These are phyloP conservation scores for Endocalyx cinctus DNA, from an alignment of 2,329 filamentous ascomycete genomes.

Conservation along the genomic window DNA sequence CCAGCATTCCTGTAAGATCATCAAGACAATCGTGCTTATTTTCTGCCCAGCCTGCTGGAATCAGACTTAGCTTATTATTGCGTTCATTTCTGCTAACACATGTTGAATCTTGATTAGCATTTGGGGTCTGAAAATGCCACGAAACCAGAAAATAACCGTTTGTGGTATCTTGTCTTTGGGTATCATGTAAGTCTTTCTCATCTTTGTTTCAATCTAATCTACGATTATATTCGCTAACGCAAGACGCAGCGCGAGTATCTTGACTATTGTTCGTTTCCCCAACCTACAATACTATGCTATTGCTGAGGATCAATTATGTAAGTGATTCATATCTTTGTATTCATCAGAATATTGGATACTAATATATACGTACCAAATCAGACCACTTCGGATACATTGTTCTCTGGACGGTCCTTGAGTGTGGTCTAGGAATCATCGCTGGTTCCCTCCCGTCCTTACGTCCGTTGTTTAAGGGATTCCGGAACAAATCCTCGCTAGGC, in stretches of 20 bases:
- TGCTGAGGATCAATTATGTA: conserved; percentile 8
- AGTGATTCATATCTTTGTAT: conserved; percentile 1
- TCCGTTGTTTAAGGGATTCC: conserved; percentile 18
- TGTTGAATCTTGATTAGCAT: conserved; percentile 2
- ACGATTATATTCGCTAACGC: not conserved
- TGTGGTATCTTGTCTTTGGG: not conserved
- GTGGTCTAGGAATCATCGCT: conserved; percentile 26
- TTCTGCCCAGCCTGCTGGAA: not conserved
- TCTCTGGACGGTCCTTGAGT: conserved; percentile 25
- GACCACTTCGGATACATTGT: conserved; percentile 12
- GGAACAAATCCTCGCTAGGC: conserved; percentile 1
- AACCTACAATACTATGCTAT: conserved; percentile 3
- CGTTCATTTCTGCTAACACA: not conserved
- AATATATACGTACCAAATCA: conserved; percentile 2
- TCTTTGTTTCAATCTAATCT: not conserved
- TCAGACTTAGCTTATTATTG: not conserved
- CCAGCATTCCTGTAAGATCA: conserved; percentile 3
- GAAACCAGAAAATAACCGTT: conserved; percentile 9
- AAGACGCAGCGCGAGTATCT: conserved; percentile 12
- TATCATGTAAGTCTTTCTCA: not conserved
- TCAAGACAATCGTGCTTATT: not conserved
- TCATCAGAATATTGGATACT: not conserved
- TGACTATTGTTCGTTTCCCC: conserved; percentile 11
- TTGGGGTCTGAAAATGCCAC: conserved; percentile 14
- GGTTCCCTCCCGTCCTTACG: conserved; percentile 25